Evolutionary conservation across 2,329 filamentous ascomycete genomes (phyloP).

Genomic region (Fusarium decemcellulare): DNA sequence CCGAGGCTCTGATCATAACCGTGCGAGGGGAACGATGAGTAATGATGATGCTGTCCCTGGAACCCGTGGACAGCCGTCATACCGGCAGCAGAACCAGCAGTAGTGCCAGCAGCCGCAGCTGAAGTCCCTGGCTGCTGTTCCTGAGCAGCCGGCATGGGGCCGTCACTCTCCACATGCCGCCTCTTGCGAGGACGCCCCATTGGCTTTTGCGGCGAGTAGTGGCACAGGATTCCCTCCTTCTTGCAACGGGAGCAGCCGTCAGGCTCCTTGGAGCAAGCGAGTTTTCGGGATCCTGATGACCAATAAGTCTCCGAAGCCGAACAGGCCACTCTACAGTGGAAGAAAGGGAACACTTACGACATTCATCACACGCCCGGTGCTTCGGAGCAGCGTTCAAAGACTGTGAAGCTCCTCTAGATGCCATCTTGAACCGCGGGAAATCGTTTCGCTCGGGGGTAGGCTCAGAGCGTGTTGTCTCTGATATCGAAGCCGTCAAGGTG

Average conservation of each 20-base stretch:
- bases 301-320: conserved; percentile 48
- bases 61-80: neutral
- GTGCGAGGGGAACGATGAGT: conserved; percentile 12
- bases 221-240: conserved; percentile 69
- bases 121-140: neutral
- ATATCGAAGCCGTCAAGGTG: neutral
- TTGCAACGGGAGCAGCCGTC: conserved; percentile 72
- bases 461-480: neutral
- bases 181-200: conserved; percentile 77
- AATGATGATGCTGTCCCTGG: conserved; percentile 19
- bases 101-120: neutral
- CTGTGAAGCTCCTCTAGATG: conserved; percentile 27
- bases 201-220: conserved; percentile 75
- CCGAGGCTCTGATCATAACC: conserved; percentile 51
- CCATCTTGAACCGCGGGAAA: conserved; percentile 35
- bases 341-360: conserved; percentile 64
- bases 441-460: neutral
- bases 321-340: neutral
- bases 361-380: conserved; percentile 77
- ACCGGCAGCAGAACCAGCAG: neutral
- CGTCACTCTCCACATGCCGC: conserved; percentile 56
- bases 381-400: conserved; percentile 55
- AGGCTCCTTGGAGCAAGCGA: conserved; percentile 75
- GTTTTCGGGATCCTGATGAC: conserved; percentile 70
- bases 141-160: conserved; percentile 5